Evolutionary conservation across 176 grass and related monocot genomes (phyloP).

Genomic region (Neostapfia colusana): DNA sequence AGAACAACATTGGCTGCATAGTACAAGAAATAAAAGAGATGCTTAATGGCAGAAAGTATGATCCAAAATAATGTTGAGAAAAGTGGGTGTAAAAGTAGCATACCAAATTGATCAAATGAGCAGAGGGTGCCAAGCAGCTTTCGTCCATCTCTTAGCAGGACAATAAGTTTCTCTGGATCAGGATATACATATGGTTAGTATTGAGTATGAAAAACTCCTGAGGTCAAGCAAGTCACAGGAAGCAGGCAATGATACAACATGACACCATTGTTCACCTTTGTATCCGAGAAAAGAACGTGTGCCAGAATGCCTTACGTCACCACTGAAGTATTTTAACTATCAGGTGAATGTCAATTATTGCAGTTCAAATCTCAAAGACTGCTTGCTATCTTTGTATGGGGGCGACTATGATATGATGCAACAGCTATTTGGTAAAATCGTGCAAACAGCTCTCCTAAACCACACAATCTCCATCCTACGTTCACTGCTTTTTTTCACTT

Average conservation of each 20-base stretch:
- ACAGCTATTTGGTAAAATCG: too few relatives aligned
- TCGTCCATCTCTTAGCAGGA: slow-evolving; percentile 88
- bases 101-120: slow-evolving; percentile 99
- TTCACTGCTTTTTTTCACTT: too few relatives aligned
- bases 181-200: not conserved
- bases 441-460: too few relatives aligned
- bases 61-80: not conserved
- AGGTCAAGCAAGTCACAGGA: not conserved
- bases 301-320: not conserved
- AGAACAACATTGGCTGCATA: slow-evolving; percentile 91
- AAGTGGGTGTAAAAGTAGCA: not conserved
- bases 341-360: not conserved
- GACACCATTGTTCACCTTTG: not conserved
- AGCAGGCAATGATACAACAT: not conserved
- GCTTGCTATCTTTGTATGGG: not conserved
- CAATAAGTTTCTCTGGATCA: slow-evolving; percentile 87
- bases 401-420: too few relatives aligned
- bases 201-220: not conserved
- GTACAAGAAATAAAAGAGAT: slow-evolving; percentile 11
- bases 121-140: slow-evolving; percentile 94
- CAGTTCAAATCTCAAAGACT: slow-evolving; percentile 12
- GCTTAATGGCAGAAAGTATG: slow-evolving; percentile 19
- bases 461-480: too few relatives aligned
- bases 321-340: slow-evolving; percentile 25
- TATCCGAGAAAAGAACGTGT: not conserved